Conservation (phyloP, 805 yeast species). For the Lachancea sp. region DNA sequence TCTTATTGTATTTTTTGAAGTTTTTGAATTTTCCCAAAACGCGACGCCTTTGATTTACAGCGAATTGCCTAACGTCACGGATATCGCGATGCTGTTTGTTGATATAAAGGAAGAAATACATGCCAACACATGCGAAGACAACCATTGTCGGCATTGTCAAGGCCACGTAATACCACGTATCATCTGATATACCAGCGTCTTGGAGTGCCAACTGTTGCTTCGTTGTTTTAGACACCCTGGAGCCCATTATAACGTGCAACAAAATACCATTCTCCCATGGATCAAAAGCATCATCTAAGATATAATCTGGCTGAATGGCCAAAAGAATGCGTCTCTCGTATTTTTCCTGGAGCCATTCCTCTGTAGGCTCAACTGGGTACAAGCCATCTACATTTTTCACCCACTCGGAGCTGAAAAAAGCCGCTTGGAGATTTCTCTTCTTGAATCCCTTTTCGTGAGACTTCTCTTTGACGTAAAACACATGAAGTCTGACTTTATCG, state of each 20-base stretch:
- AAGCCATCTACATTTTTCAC: constrained; percentile 53
- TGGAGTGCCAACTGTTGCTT: constrained; percentile 39
- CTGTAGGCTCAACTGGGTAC: constrained; percentile 52
- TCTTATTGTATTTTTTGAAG: constrained; percentile 24
- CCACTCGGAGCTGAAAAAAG: constrained; percentile 74
- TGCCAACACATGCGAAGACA: constrained; percentile 48
- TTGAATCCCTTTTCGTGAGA: constrained; percentile 50
- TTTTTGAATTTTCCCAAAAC: constrained; percentile 37
- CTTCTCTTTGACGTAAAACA: constrained; percentile 56
- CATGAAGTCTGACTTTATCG: constrained; percentile 57
- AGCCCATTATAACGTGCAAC: constrained; percentile 38
- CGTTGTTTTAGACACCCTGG: constrained; percentile 37
- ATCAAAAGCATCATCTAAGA: constrained; percentile 61
- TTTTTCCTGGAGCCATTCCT: constrained; percentile 57
- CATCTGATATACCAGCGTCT: constrained; percentile 41
- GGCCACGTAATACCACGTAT: constrained; percentile 54
- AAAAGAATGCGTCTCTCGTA: constrained; percentile 52
- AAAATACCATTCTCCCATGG: constrained; percentile 46
- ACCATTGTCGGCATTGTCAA: constrained; percentile 65
- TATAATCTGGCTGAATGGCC: constrained; percentile 66
- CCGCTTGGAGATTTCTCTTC: constrained; percentile 37
- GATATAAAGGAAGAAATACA: constrained; percentile 56
- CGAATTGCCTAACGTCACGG: constrained; percentile 36
- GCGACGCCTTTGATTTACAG: constrained; percentile 34
- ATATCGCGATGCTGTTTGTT: constrained; percentile 54